A percentile compares a stretch with the other conserved stretches of the same genome.
phyloP scores from a whole-genome alignment of 176 grass and related monocot species.

The Lolium perenne region DNA sequence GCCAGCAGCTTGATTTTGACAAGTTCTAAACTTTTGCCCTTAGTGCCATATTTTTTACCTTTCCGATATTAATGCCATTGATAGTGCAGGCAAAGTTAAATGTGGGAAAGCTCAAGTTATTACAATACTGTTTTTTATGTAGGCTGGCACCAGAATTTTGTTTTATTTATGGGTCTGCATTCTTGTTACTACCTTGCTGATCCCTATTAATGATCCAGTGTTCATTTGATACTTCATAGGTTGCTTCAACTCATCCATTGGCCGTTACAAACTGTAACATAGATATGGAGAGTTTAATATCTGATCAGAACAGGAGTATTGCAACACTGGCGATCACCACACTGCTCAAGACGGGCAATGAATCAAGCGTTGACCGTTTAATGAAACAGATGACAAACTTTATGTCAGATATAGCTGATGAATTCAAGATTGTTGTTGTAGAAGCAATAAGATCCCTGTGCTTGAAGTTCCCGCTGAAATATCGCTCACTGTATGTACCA shows the following conservation, averaged over 20 bases:
- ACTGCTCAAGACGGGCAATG: slow-evolving; percentile 95
- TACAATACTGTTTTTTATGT: background rate
- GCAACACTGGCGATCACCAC: slow-evolving; percentile 98
- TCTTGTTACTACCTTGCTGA: background rate
- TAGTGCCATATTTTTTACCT: background rate
- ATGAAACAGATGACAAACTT: slow-evolving; percentile 99
- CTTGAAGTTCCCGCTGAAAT: slow-evolving; percentile 98
- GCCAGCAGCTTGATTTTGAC: background rate
- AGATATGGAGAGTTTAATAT: slow-evolving; percentile 99
- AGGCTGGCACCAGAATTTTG: background rate
- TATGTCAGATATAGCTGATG: slow-evolving; percentile 98
- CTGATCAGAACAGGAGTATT: slow-evolving; percentile 98
- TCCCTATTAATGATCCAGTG: slow-evolving; percentile 36
- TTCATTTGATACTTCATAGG: slow-evolving; percentile 56
- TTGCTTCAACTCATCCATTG: slow-evolving; percentile 94
- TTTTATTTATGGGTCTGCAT: background rate
- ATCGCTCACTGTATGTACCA: slow-evolving; percentile 87
- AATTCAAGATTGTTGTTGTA: slow-evolving; percentile 98
- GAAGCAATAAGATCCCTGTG: slow-evolving; percentile 98
- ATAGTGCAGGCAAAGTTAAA: background rate
- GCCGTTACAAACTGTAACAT: slow-evolving; percentile 99
- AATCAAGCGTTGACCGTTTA: slow-evolving; percentile 97
- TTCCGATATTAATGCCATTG: background rate
- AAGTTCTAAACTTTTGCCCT: slow-evolving; percentile 1
- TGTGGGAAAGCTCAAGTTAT: slow-evolving; percentile 12